phyloP scores from a whole-genome alignment of 176 grass and related monocot species.

The Oryza glaberrima region DNA sequence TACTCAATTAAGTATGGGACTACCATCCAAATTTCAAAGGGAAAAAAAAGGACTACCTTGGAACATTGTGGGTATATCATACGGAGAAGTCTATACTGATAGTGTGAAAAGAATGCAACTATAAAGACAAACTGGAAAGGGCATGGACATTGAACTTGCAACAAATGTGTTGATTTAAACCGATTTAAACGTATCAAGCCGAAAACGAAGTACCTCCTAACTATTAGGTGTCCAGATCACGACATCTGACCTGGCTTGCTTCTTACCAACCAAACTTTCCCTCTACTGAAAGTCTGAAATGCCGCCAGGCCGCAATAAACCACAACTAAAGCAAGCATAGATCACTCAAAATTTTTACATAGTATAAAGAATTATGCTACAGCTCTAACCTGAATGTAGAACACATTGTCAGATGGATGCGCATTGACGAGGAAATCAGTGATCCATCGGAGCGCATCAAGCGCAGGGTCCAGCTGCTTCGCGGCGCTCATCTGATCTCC shows the following conservation, averaged over 20 bases:
- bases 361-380: not conserved
- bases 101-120: constrained; percentile 8
- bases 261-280: constrained; percentile 32
- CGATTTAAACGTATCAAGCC: constrained; percentile 25
- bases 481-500: constrained; percentile 86
- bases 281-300: constrained; percentile 7
- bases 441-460: constrained; percentile 82
- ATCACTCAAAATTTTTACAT: not conserved
- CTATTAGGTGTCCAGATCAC: constrained; percentile 49
- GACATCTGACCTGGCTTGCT: constrained; percentile 52
- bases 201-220: constrained; percentile 50
- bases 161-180: constrained; percentile 33
- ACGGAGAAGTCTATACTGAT: not conserved
- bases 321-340: constrained; percentile 15
- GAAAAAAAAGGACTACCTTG: not conserved
- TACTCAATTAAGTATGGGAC: not conserved
- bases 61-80: not conserved
- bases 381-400: constrained; percentile 84
- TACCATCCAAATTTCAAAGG: not conserved
- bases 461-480: constrained; percentile 72
- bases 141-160: constrained; percentile 9
- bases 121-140: constrained; percentile 21
- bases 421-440: constrained; percentile 82
- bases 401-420: constrained; percentile 84
- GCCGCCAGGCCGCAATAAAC: not conserved